Percentiles rank a stretch among this genome's conserved stretches.
phyloP scores from a whole-genome alignment of 225 moss, liverwort and hornwort genomes.

The Physcomitrium patens region DNA sequence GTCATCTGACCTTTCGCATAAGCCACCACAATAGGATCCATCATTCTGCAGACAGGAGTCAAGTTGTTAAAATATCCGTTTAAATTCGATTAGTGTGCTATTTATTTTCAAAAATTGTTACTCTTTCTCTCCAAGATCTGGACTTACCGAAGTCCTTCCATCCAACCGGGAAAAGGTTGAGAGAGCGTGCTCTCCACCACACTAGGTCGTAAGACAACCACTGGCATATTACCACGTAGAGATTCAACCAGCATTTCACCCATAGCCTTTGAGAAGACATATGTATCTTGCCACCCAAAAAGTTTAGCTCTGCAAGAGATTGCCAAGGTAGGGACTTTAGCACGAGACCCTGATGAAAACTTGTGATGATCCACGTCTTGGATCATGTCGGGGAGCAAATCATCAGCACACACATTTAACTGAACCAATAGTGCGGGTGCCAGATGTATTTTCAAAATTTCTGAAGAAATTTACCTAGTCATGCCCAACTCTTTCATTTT shows the following conservation, averaged over 20 bases:
- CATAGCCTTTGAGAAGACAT: slow-evolving; percentile 54
- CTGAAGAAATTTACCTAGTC: slow-evolving; percentile 38
- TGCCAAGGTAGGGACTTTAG: slow-evolving; percentile 18
- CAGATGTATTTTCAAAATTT: neutral
- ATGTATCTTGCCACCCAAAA: slow-evolving; percentile 63
- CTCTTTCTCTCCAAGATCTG: too few relatives aligned
- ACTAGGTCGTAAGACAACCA: slow-evolving; percentile 52
- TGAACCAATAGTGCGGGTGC: neutral
- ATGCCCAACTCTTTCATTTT: slow-evolving; percentile 69
- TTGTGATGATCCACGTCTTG: neutral
- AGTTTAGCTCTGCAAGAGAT: slow-evolving; percentile 49
- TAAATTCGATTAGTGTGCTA: neutral
- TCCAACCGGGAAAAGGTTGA: slow-evolving; percentile 55
- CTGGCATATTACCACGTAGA: slow-evolving; percentile 36
- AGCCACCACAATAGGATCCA: slow-evolving; percentile 76
- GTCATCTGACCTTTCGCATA: slow-evolving; percentile 82
- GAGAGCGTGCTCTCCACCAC: slow-evolving; percentile 53
- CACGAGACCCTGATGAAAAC: neutral
- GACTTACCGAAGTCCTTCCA: slow-evolving; percentile 52
- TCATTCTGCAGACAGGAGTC: slow-evolving; percentile 57
- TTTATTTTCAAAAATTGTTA: neutral
- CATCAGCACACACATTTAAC: too few relatives aligned
- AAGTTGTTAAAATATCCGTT: neutral
- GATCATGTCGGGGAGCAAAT: neutral
- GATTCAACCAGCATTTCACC: slow-evolving; percentile 47